Conservation (phyloP, 441 rosid genomes). For the Pelargonium myrrhifolium region DNA sequence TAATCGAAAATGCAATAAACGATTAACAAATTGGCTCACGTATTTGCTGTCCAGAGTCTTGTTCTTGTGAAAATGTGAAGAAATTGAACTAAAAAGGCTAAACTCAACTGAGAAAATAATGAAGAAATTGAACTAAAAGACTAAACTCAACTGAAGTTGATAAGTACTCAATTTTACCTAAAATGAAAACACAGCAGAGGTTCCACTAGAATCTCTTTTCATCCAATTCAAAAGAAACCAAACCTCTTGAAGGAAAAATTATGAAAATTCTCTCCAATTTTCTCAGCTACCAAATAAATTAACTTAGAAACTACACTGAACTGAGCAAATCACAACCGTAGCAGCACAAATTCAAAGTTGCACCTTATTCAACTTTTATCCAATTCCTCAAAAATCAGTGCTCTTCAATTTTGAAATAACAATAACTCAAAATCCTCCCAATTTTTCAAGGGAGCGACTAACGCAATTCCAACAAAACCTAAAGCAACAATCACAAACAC, state of each 20-base stretch:
- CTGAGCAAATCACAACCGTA: neutral
- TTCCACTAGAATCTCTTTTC: too few relatives aligned
- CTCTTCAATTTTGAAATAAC: too few relatives aligned
- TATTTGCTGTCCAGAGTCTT: conserved; percentile 98
- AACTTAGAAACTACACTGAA: neutral
- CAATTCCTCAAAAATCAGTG: too few relatives aligned
- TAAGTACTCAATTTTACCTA: too few relatives aligned
- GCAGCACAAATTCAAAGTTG: neutral
- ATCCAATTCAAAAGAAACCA: too few relatives aligned
- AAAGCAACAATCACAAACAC: neutral
- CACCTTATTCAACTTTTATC: neutral
- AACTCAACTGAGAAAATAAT: too few relatives aligned
- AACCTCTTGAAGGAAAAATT: too few relatives aligned
- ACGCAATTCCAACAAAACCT: neutral
- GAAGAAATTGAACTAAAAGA: too few relatives aligned
- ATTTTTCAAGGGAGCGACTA: neutral
- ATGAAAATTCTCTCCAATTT: conserved; percentile 1
- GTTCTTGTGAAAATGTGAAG: conserved; percentile 75
- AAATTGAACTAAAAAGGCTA: neutral
- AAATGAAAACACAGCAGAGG: too few relatives aligned
- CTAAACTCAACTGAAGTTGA: too few relatives aligned
- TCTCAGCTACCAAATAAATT: neutral
- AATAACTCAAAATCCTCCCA: neutral
- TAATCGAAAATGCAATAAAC: neutral
- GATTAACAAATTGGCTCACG: conserved; percentile 32